Percentiles rank a stretch among this genome's conserved stretches.
Evolutionary conservation across 2,329 filamentous ascomycete genomes (phyloP).

Genomic region (Claviceps sp.): DNA sequence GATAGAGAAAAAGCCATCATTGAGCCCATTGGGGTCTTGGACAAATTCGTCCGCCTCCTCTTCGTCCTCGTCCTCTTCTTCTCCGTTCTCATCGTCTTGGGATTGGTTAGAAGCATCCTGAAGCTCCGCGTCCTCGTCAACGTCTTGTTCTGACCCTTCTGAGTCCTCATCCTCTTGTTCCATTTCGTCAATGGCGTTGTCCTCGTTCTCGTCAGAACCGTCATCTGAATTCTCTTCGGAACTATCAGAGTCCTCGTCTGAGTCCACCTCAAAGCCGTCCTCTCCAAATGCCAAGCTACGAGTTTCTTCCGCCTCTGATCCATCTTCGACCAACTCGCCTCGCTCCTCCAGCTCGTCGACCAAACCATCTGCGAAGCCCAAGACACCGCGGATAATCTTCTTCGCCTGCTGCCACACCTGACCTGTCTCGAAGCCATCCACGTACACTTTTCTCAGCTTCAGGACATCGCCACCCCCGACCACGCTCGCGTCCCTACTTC

Average conservation of each 20-base stretch:
- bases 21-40: slow-evolving; percentile 65
- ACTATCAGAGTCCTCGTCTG: slow-evolving; percentile 16
- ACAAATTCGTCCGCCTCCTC: slow-evolving; percentile 29
- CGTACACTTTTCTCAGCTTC: slow-evolving; percentile 70
- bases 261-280: slow-evolving; percentile 18
- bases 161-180: slow-evolving; percentile 24
- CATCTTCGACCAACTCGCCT: slow-evolving; percentile 28
- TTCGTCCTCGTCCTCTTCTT: slow-evolving; percentile 19
- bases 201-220: slow-evolving; percentile 10
- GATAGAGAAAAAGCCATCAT: slow-evolving; percentile 96
- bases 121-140: slow-evolving; percentile 18
- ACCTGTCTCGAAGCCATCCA: slow-evolving; percentile 73
- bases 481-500: slow-evolving; percentile 32
- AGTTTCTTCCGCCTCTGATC: slow-evolving; percentile 19
- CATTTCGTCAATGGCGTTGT: slow-evolving; percentile 23
- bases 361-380: slow-evolving; percentile 33
- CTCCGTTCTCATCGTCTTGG: slow-evolving; percentile 22
- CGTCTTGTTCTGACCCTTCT: slow-evolving; percentile 8
- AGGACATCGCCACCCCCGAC: slow-evolving; percentile 38
- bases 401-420: slow-evolving; percentile 93
- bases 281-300: slow-evolving; percentile 14
- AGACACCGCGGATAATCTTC: slow-evolving; percentile 54
- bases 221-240: slow-evolving; percentile 10
- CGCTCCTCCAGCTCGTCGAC: slow-evolving; percentile 36
- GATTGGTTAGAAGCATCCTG: slow-evolving; percentile 22